These are phyloP conservation scores for Eucalyptus cladocalyx DNA, from an alignment of 345 rosid genomes.

Conservation along the genomic window DNA sequence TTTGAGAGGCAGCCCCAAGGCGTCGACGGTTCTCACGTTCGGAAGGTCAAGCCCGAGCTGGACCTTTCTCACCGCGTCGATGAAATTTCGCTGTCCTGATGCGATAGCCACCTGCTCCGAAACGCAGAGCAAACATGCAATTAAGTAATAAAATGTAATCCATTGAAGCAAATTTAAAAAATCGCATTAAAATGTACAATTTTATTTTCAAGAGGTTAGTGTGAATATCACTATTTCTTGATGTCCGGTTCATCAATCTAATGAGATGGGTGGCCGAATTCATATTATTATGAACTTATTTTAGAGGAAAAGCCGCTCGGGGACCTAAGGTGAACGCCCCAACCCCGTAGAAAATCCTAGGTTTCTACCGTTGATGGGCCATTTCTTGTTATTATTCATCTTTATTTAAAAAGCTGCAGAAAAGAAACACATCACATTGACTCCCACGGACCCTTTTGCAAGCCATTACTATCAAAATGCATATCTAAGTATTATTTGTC, in stretches of 20 bases:
- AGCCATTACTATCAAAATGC: neutral
- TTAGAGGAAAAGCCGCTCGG: too few species aligned
- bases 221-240: neutral
- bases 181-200: neutral
- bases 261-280: neutral
- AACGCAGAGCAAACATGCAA: neutral
- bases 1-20: slow-evolving; percentile 52
- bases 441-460: neutral
- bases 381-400: neutral
- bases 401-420: neutral
- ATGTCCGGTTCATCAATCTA: neutral
- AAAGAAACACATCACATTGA: neutral
- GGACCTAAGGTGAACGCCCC: too few species aligned
- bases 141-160: neutral
- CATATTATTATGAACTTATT: neutral
- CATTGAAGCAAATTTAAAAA: too few species aligned
- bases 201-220: neutral
- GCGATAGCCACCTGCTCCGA: neutral
- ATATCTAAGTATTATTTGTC: neutral
- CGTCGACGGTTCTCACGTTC: slow-evolving; percentile 59
- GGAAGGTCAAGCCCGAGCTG: slow-evolving; percentile 29
- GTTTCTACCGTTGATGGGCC: neutral
- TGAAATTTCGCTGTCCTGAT: neutral
- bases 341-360: neutral
- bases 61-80: slow-evolving; percentile 26